Evolutionary conservation across 495 filamentous ascomycete genomes (phyloP).

Genomic region (Aspergillus mulundensis): DNA sequence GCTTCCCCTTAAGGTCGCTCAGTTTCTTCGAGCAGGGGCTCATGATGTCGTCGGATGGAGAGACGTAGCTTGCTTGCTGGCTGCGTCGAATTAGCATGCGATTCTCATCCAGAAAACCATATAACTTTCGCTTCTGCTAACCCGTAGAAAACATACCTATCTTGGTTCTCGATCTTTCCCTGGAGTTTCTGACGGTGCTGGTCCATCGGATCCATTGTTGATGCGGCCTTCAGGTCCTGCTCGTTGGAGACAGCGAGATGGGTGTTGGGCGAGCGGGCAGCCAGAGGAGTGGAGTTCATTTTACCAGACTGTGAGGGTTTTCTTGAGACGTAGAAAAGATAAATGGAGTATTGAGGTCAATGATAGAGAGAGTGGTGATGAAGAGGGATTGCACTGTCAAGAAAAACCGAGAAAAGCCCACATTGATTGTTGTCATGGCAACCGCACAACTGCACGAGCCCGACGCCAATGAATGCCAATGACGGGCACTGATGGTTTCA

Average conservation of each 20-base stretch:
- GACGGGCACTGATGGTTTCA: not conserved
- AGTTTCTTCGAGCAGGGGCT: conserved; percentile 91
- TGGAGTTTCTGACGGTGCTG: conserved; percentile 76
- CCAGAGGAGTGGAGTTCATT: conserved; percentile 41
- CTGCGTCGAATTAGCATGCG: conserved; percentile 18
- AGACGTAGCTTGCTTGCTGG: conserved; percentile 66
- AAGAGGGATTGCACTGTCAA: conserved; percentile 1
- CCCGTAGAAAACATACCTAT: conserved; percentile 50
- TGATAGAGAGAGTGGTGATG: conserved; percentile 4
- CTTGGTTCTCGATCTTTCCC: conserved; percentile 60
- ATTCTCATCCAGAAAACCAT: not conserved
- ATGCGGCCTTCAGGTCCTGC: conserved; percentile 32
- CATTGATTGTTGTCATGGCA: conserved; percentile 46
- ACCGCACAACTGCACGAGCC: conserved; percentile 15
- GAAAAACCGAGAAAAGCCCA: conserved; percentile 26
- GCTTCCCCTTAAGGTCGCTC: conserved; percentile 76
- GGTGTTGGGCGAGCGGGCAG: conserved; percentile 44
- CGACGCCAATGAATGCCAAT: not conserved
- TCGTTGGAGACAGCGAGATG: conserved; percentile 32
- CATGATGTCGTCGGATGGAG: conserved; percentile 91
- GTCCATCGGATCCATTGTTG: conserved; percentile 55
- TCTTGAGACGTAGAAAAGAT: not conserved
- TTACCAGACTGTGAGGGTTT: not conserved
- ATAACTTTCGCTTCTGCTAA: too few species aligned
- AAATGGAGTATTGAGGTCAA: not conserved